phyloP scores from a whole-genome alignment of 768 basidiomycete genomes.

The Pleurotus djamor region DNA sequence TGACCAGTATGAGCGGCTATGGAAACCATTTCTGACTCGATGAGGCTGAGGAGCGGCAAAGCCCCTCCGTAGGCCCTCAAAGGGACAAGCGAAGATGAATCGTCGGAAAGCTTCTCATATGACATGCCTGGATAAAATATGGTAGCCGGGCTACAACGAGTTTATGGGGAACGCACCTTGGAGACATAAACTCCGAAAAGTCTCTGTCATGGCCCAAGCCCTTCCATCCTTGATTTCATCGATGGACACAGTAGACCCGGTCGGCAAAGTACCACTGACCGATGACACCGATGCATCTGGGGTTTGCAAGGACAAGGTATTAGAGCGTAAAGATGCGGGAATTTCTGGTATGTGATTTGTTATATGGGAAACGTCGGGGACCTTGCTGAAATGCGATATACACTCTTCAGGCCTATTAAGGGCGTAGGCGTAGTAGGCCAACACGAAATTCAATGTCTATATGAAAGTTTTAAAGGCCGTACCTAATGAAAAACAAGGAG shows the following conservation, averaged over 20 bases:
- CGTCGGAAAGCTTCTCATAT: slow-evolving; percentile 55
- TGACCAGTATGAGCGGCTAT: slow-evolving; percentile 23
- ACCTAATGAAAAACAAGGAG: slow-evolving; percentile 15
- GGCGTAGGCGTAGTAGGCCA: slow-evolving; percentile 84
- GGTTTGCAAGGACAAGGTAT: slow-evolving; percentile 29
- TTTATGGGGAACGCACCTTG: slow-evolving; percentile 50
- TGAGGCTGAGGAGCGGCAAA: slow-evolving; percentile 49
- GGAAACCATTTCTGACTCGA: slow-evolving; percentile 45
- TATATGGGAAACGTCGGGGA: slow-evolving; percentile 54
- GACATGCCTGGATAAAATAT: slow-evolving; percentile 61
- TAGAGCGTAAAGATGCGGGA: slow-evolving; percentile 37
- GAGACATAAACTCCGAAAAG: slow-evolving; percentile 73
- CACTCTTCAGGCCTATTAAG: slow-evolving; percentile 65
- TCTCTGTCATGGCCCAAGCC: slow-evolving; percentile 72
- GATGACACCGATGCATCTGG: slow-evolving; percentile 43
- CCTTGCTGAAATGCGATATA: slow-evolving; percentile 51
- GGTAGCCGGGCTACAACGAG: background rate
- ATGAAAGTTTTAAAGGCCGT: slow-evolving; percentile 8
- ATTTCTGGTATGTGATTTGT: slow-evolving; percentile 48
- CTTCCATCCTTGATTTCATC: slow-evolving; percentile 67
- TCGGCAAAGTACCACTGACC: slow-evolving; percentile 46
- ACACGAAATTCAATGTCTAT: slow-evolving; percentile 64
- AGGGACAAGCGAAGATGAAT: slow-evolving; percentile 41
- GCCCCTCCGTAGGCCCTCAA: slow-evolving; percentile 56
- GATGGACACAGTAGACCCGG: slow-evolving; percentile 34